Evolutionary conservation across 495 filamentous ascomycete species (phyloP), one percentile per base, ranked within the genome.

Genomic region (Polyplosphaeria fusca): DNA sequence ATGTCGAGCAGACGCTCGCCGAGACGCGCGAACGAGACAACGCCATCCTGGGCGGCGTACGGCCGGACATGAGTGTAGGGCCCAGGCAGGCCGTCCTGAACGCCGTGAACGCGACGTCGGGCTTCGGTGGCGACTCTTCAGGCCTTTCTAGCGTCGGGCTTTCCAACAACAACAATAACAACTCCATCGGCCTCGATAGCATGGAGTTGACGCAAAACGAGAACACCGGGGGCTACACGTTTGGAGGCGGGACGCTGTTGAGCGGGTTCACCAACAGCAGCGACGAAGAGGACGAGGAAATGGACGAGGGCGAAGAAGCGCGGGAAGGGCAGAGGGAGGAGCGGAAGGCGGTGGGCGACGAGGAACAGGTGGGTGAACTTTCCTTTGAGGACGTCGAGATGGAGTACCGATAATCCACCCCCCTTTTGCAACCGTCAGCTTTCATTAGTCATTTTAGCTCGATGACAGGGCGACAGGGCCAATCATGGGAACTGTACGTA

Each of bases 1-100:
- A 97, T 62, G 94, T 99, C 32, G 93, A 96, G 70, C 87, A 91
- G 40, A 91, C 90, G 0, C 78, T 99, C 19, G 88, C 92, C 1
- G 93, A 95, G 70, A 99, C 93, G 0, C 75, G 94, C 18, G 92
- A 97, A 71, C 86, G 93, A 38, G 93, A 99, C 63, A 99, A 99
- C 71, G 93, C 93, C 7, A 94, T 99, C 44, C 85, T 99, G n/a
- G 93, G 93, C 37, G 93, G 93, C 11, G 90, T 97, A 3, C 83
- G 92, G 37, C 93, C 93, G 1, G 93, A 96, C 56, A 84, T 93
- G 69, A 83, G 85, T 32, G 76, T 89, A 65, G 79, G 82, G 25
- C 73, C 84, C 58, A 79, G 87, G 47, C 84, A 87, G 62, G 79
- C 81, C 30, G 80, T 81, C 42, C 70, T 87, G 52, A 85, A 81